Base-by-base conservation (phyloP, 1,139 yeast genomes). In the Yamadazyma spencermartinsiae region DNA sequence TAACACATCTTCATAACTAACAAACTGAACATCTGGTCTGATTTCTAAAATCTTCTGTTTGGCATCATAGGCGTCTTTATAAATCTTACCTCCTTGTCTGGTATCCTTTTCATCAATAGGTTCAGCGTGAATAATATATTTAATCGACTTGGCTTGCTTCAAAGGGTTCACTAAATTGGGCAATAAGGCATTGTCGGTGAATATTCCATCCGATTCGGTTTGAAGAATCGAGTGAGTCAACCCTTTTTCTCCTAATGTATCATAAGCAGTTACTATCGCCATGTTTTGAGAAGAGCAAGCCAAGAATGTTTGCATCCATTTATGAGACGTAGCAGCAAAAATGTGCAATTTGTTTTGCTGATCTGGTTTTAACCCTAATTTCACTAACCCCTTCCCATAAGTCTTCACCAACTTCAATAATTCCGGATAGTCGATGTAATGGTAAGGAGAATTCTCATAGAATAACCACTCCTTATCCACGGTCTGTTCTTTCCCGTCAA, bases 181-280 rank as follows among this genome's bases (percentile, higher is more conserved):
- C 54, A 92, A 71, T 46, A 90, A 74, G 13, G 74, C 72, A 55
- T 86, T 89, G 62, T 92, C 98, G 33, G 95, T 84, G 63, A 86
- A 88, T 40, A 94, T 70, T 12, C 82, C 96, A 37, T 63, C 73
- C 17, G 96, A 79, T 35, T 74, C 86, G 5, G 98, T 87, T 66
- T 90, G 87, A 32, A 76, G 72, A 57, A 92, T 72, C 5, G 97
- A 88, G 62, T 86, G 95, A 43, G 84, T 85, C 57, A 92, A 75
- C 26, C 98, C 99, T 31, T 78, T 76, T 61, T 89, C 95, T 43
- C 98, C 98, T 48, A 92, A 74, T 28, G 98, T 90, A 62, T 92
- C 99, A 63, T 92, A 92, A 28, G 98, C 98, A 20, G 99, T 94
- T 33, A 89, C 98, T 45, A 86, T 77, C 17, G 98, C 87, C 44